phyloP scores from a whole-genome alignment of 73 alveolate genomes.

The Stentor roeselii region DNA sequence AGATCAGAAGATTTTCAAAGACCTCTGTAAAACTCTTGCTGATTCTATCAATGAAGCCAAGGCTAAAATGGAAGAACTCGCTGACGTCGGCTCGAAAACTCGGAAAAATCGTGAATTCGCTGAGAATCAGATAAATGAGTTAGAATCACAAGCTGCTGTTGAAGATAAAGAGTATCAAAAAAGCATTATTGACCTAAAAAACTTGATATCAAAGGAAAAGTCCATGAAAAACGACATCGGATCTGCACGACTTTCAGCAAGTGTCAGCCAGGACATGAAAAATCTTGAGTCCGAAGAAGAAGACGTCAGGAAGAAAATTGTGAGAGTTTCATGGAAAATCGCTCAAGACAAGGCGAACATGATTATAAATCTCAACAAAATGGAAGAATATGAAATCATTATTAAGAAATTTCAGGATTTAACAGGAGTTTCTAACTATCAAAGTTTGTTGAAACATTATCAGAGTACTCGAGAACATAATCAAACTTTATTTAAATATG shows the following conservation, averaged over 20 bases:
- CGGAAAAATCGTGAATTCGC: neutral
- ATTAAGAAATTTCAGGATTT: neutral
- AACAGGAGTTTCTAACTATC: neutral
- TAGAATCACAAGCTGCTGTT: neutral
- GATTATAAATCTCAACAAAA: neutral
- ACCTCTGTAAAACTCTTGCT: neutral
- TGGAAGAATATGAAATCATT: neutral
- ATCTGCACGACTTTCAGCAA: neutral
- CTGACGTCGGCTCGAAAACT: neutral
- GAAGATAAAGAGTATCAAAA: constrained; percentile 20
- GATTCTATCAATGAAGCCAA: neutral
- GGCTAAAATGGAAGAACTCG: neutral
- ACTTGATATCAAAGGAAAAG: neutral
- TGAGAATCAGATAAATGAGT: neutral
- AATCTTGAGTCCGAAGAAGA: neutral
- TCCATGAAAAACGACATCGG: neutral
- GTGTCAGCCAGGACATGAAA: neutral
- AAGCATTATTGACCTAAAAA: neutral
- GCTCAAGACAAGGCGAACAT: constrained; percentile 19
- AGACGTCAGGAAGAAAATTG: neutral
- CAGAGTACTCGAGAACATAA: neutral
- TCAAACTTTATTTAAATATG: neutral
- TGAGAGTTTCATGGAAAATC: constrained; percentile 15
- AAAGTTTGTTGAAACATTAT: constrained; percentile 1
- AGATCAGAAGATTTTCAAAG: neutral